A percentile compares a stretch with the other conserved stretches of the same genome.
phyloP scores from a whole-genome alignment of 2,329 filamentous ascomycete species.

The Scedosporium boydii region DNA sequence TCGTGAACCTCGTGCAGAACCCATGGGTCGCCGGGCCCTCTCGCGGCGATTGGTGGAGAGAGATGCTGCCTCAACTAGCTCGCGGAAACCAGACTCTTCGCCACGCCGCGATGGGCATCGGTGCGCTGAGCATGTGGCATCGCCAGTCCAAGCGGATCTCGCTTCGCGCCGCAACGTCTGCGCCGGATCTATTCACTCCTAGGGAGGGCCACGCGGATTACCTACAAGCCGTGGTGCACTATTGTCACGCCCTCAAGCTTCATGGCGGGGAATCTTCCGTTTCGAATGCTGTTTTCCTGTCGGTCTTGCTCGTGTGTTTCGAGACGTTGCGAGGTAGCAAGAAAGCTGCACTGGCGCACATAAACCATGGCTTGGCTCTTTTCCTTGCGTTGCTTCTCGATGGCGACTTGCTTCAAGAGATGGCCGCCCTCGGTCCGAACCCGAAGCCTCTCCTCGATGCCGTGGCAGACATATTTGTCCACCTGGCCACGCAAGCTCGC shows the following conservation, averaged over 20 bases:
- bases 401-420: conserved; percentile 6
- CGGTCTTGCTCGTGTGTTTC: conserved; percentile 21
- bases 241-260: conserved; percentile 23
- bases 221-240: conserved; percentile 22
- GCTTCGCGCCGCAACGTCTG: conserved; percentile 9
- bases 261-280: conserved; percentile 17
- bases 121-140: conserved; percentile 15
- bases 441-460: conserved; percentile 15
- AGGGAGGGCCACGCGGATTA: conserved; percentile 15
- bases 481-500: conserved; percentile 14
- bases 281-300: conserved; percentile 21
- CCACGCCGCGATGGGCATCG: conserved; percentile 21
- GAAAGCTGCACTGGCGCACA: conserved; percentile 22
- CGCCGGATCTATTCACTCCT: not conserved
- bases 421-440: conserved; percentile 14
- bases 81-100: conserved; percentile 17
- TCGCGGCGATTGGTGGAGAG: conserved; percentile 17
- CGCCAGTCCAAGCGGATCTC: conserved; percentile 8
- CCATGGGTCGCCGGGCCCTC: conserved; percentile 19
- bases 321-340: conserved; percentile 20
- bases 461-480: conserved; percentile 15
- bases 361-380: conserved; percentile 25
- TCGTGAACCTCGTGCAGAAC: conserved; percentile 16
- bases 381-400: conserved; percentile 21
- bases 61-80: conserved; percentile 21